A percentile compares a stretch with the other conserved stretches of the same genome.
Conservation (phyloP, 2,329 filamentous ascomycete genomes). For the Chaetomium sp. region DNA sequence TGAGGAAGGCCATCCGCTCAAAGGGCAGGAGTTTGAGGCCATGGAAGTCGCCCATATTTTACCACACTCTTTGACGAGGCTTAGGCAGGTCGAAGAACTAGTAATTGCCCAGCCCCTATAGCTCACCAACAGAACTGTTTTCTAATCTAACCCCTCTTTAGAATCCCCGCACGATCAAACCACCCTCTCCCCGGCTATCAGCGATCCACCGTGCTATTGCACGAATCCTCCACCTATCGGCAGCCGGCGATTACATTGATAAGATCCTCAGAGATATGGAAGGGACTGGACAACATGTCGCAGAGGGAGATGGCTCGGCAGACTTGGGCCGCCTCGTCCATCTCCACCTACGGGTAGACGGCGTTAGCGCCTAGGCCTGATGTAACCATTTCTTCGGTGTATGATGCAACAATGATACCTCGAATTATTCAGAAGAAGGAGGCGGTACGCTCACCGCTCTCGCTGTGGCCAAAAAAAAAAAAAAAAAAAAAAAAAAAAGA, state of each 20-base stretch:
- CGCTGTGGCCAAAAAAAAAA: too few relatives aligned
- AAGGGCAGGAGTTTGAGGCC: neutral
- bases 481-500: too few relatives aligned
- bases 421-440: too few relatives aligned
- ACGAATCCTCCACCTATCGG: neutral
- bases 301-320: conserved; percentile 1
- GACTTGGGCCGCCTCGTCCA: neutral
- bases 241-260: neutral
- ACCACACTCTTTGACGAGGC: conserved; percentile 16
- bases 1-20: conserved; percentile 21
- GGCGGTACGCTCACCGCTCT: too few relatives aligned
- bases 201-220: conserved; percentile 29
- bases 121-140: neutral
- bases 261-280: neutral
- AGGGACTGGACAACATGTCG: neutral
- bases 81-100: neutral
- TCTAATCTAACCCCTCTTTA: conserved; percentile 16
- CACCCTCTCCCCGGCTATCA: conserved; percentile 29
- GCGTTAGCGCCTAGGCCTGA: neutral
- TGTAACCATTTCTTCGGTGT: neutral
- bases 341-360: neutral
- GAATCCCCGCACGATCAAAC: conserved; percentile 12
- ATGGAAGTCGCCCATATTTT: conserved; percentile 25
- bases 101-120: neutral
- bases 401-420: too few relatives aligned